Evolutionary conservation across 805 yeast species (phyloP), one percentile per base, ranked within the genome.

Genomic region (Candida koratica): DNA sequence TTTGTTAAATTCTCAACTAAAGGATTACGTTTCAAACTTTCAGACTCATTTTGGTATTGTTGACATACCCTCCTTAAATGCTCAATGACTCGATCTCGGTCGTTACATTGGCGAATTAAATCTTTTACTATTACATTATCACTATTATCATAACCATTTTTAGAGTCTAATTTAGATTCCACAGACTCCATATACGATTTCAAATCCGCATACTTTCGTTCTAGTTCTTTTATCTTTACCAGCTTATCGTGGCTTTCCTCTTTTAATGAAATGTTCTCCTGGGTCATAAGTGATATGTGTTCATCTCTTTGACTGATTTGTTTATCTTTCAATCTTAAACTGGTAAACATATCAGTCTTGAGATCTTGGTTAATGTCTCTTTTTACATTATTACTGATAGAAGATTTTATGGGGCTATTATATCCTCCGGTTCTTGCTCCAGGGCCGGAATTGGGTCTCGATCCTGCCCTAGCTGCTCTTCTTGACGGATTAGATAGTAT

Each of bases 31-130:
- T 44, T 16, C 28, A 44, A 22, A 37, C 40, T 25, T 26, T 32
- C 38, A 13, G 54, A 34, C 14, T 46, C 45, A 14, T 43, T 28
- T 33, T 47, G 47, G 22, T 49, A 48, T 17, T 46, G 38, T 15
- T 47, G 39, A 42, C 56, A 52, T 10, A 51, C 39, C 5, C 32
- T 24, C 31, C 51, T 47, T 24, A 56, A 41, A 13, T 38, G 36
- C 13, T 39, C 34, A 3, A 53, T 51, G 2, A 45, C 42, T 8
- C 39, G 37, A 13, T 54, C 56, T 32, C 48, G 42, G 13, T 45
- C 48, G 6, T 44, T 41, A 18, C 44, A 43, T 16, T 43, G 45
- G 19, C 23, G 28, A 10, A 48, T 28, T 1, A 51, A 37, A 18
- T 50, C 53, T 37, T 28, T 42, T 3, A 41, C 28, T 10, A 31